Conservation (phyloP, 176 grass and related monocot species). For the Oryza meyeriana region DNA sequence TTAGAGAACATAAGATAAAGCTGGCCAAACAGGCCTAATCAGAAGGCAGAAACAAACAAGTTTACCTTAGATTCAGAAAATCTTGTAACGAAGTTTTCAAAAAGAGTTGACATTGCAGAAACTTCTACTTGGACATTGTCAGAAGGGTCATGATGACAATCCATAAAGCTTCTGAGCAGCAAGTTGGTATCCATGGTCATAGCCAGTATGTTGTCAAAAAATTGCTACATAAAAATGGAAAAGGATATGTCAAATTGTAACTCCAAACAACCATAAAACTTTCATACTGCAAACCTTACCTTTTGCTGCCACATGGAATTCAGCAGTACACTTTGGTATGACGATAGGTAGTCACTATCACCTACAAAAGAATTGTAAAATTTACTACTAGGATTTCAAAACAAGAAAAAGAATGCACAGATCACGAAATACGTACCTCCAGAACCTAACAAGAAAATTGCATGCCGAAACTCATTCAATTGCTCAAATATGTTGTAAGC, state of each 20-base stretch:
- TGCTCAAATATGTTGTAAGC: slow-evolving; percentile 60
- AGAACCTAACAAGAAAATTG: slow-evolving; percentile 56
- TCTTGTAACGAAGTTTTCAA: slow-evolving; percentile 55
- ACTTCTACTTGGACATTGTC: slow-evolving; percentile 45
- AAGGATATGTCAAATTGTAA: not conserved
- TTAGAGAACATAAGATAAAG: not conserved
- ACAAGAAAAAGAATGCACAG: not conserved
- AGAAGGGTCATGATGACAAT: slow-evolving; percentile 62
- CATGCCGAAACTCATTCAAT: slow-evolving; percentile 43
- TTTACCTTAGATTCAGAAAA: slow-evolving; percentile 85
- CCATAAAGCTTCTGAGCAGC: slow-evolving; percentile 63
- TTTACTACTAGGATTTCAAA: not conserved
- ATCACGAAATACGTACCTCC: slow-evolving; percentile 43
- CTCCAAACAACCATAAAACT: not conserved
- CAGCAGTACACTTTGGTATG: slow-evolving; percentile 56
- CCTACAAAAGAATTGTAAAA: slow-evolving; percentile 41
- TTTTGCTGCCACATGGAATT: slow-evolving; percentile 86
- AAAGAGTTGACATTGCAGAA: slow-evolving; percentile 42
- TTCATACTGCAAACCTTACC: slow-evolving; percentile 41
- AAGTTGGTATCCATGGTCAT: slow-evolving; percentile 60
- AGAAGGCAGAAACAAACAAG: slow-evolving; percentile 9
- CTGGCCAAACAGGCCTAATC: not conserved
- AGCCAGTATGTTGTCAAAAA: slow-evolving; percentile 71
- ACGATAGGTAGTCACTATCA: slow-evolving; percentile 36
- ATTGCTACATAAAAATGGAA: slow-evolving; percentile 35